Base-by-base conservation (phyloP, 2,329 filamentous ascomycete species). In the Aspergillus flavus region DNA sequence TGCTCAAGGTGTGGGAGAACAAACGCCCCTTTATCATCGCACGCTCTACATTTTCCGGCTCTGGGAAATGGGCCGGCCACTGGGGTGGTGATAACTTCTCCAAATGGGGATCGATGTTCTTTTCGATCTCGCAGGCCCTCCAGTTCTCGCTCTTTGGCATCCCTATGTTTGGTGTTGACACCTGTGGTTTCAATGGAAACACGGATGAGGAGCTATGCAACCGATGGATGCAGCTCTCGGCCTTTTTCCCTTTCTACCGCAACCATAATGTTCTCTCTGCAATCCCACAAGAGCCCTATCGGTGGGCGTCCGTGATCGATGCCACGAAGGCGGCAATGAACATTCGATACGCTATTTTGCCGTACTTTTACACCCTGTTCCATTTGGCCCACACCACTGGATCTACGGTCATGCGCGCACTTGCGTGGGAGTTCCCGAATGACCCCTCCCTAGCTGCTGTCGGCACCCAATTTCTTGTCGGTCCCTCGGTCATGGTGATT, bases 11-110 rank as follows among this genome's bases (percentile, higher is more conserved):
- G 21, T 86, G 87, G 64, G 87, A 90, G 0, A 82, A 80, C 16
- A 91, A 91, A 75, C 87, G 93, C 0, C 93, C 93, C 0, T 92
- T 96, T 78, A 91, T 96, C 72, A 93, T 96, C 71, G 91, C 90
- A 0, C 88, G 93, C 19, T 92, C 89, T 45, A 95, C 92, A 1
- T 95, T 94, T 72, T 85, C 91, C 11, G 92, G 92, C 3, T 87
- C 87, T 0, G 92, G 93, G 1, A 87, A 87, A 74, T 90, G 86
- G 80, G 89, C 91, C 1, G 92, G 91, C 1, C 92, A 95, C 76
- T 96, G 92, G 92, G 91, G 91, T 34, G 91, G 90, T 39, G 89
- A 94, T 75, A 94, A 93, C 72, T 79, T 82, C 21, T 89, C 88
- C 3, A 84, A 86, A 16, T 94, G 90, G 87, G 83, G 85, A 0